Conservation (phyloP, 192 early-diverging fungal species). For the Jimgerdemannia flammicorona region DNA sequence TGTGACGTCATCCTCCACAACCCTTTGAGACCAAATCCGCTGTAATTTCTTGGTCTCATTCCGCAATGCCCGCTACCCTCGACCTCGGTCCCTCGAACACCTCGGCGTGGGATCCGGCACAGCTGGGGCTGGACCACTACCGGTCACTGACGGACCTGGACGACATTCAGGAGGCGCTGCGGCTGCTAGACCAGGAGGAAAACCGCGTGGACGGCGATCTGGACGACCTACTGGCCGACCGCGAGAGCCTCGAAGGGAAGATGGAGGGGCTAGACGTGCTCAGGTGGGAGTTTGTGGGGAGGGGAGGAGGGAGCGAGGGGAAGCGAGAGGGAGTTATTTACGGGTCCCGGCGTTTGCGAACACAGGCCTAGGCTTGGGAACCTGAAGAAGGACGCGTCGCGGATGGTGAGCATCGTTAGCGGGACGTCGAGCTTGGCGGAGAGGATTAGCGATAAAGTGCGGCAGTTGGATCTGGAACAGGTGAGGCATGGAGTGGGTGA, state of each 20-base stretch:
- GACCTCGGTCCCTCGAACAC: background rate
- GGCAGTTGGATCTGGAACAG: conserved; percentile 78
- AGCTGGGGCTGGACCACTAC: conserved; percentile 24
- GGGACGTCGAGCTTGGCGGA: conserved; percentile 73
- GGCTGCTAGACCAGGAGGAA: conserved; percentile 59
- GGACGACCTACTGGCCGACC: conserved; percentile 51
- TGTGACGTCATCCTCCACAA: too few relatives aligned
- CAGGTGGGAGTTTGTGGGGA: background rate
- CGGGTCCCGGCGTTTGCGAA: background rate
- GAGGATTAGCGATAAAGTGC: conserved; percentile 79
- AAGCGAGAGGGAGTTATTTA: too few relatives aligned
- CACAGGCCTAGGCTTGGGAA: conserved; percentile 51
- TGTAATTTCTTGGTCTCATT: background rate
- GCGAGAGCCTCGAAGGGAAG: conserved; percentile 37
- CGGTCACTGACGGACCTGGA: conserved; percentile 56
- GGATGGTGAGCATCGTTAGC: conserved; percentile 50
- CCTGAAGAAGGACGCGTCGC: conserved; percentile 41
- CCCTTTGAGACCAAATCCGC: too few relatives aligned
- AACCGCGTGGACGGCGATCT: conserved; percentile 53
- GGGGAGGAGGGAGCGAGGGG: too few relatives aligned
- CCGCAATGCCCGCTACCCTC: background rate
- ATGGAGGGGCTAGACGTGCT: conserved; percentile 3
- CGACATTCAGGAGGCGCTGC: conserved; percentile 56
- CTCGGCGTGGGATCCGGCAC: conserved; percentile 1
- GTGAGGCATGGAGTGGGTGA: conserved; percentile 3